Percentiles rank a stretch among this genome's conserved stretches.
Conservation (phyloP, 2,329 filamentous ascomycete genomes). For the Ustilaginoidea virens region DNA sequence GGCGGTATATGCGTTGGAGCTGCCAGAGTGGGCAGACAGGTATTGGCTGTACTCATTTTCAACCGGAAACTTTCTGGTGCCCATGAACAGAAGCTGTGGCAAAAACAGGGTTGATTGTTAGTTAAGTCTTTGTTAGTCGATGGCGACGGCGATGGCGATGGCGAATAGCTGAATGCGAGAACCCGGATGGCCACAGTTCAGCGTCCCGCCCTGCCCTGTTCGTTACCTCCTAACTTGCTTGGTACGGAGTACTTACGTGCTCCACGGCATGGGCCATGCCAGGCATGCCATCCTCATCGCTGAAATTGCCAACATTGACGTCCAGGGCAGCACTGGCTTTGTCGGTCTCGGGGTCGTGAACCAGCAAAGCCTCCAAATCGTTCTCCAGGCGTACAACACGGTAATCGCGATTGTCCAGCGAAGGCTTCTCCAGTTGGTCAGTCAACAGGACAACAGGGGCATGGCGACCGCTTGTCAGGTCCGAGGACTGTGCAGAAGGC, state of each 20-base stretch:
- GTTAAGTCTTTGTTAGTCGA: conserved; percentile 8
- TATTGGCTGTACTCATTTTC: conserved; percentile 96
- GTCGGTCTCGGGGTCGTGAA: conserved; percentile 89
- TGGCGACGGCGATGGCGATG: background rate
- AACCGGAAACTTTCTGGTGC: conserved; percentile 90
- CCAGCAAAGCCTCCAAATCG: conserved; percentile 76
- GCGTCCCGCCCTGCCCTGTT: too few relatives aligned
- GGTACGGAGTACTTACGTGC: too few relatives aligned
- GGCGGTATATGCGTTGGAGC: conserved; percentile 90
- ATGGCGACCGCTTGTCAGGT: conserved; percentile 14
- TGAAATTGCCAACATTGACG: conserved; percentile 92
- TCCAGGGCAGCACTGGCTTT: conserved; percentile 93
- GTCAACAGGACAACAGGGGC: conserved; percentile 32
- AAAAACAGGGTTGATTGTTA: too few relatives aligned
- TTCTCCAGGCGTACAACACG: conserved; percentile 76
- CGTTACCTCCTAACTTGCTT: too few relatives aligned
- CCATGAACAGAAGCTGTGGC: conserved; percentile 79
- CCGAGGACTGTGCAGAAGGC: conserved; percentile 19
- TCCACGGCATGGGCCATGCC: conserved; percentile 94
- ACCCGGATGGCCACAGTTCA: conserved; percentile 5
- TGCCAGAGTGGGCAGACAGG: conserved; percentile 74
- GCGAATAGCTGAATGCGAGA: too few relatives aligned
- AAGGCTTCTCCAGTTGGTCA: conserved; percentile 65
- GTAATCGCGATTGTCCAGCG: conserved; percentile 75
- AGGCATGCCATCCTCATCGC: conserved; percentile 78